These are phyloP conservation scores for Warburgia ugandensis DNA, from an alignment of 164 flowering plant species.

Conservation along the genomic window DNA sequence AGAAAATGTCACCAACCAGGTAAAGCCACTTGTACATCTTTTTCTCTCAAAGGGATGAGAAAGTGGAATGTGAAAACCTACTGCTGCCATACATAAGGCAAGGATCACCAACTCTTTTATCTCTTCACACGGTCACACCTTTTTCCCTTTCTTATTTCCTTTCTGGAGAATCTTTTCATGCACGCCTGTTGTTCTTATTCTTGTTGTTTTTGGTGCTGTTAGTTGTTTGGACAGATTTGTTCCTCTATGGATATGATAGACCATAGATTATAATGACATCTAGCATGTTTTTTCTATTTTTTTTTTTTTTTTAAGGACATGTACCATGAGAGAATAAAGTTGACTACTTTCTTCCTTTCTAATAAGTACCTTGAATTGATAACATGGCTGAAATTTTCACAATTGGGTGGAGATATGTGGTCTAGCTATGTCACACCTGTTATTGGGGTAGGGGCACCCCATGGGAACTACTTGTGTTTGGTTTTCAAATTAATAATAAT, in stretches of 20 bases:
- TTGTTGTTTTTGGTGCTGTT: conserved; percentile 5
- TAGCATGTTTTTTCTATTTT: not conserved
- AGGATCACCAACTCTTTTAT: not conserved
- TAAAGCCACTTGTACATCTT: not conserved
- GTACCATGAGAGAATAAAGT: not conserved
- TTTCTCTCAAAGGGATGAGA: not conserved
- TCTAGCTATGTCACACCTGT: not conserved
- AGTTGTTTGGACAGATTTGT: not conserved
- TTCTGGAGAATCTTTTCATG: conserved; percentile 4
- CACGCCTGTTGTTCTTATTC: not conserved
- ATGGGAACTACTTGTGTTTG: not conserved
- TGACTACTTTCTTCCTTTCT: not conserved
- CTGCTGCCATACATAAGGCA: not conserved
- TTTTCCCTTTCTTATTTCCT: not conserved
- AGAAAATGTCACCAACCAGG: not conserved
- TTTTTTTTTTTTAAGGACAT: not conserved
- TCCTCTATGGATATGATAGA: not conserved
- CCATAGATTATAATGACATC: not conserved
- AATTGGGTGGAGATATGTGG: not conserved
- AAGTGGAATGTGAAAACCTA: too few species aligned
- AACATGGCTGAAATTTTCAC: not conserved
- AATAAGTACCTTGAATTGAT: not conserved
- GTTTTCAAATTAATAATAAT: not conserved
- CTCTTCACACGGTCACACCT: conserved; percentile 4
- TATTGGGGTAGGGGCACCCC: not conserved